These are phyloP conservation scores for Cladobotryum mycophilum DNA, from an alignment of 2,329 filamentous ascomycete genomes.

Conservation along the genomic window DNA sequence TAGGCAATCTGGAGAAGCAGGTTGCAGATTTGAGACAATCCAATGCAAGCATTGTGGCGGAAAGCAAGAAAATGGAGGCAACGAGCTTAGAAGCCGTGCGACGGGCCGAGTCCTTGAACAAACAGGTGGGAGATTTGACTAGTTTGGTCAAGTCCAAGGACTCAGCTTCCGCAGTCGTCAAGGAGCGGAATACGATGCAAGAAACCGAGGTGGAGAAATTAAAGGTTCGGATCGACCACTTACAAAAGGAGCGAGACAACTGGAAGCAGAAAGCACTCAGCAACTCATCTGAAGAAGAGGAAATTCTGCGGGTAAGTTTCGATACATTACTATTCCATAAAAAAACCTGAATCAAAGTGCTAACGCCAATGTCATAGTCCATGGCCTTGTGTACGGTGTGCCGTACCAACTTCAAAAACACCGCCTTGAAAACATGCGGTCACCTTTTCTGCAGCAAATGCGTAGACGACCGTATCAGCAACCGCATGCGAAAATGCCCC, in stretches of 20 bases:
- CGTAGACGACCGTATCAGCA: slow-evolving; percentile 80
- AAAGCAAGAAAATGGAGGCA: slow-evolving; percentile 70
- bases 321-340: background rate
- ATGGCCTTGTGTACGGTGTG: slow-evolving; percentile 77
- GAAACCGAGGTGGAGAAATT: slow-evolving; percentile 76
- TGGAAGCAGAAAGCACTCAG: slow-evolving; percentile 79
- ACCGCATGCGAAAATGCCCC: slow-evolving; percentile 90
- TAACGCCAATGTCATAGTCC: slow-evolving; percentile 26
- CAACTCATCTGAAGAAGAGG: slow-evolving; percentile 75
- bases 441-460: slow-evolving; percentile 91
- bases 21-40: slow-evolving; percentile 74
- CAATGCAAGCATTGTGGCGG: slow-evolving; percentile 61
- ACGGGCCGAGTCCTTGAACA: slow-evolving; percentile 63
- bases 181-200: slow-evolving; percentile 53
- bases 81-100: slow-evolving; percentile 64
- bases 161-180: slow-evolving; percentile 42
- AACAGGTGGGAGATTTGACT: slow-evolving; percentile 71
- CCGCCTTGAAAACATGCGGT: slow-evolving; percentile 85
- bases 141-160: slow-evolving; percentile 72
- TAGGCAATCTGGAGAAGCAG: slow-evolving; percentile 87
- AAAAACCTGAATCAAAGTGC: background rate
- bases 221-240: slow-evolving; percentile 68
- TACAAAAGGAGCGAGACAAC: slow-evolving; percentile 74
- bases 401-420: slow-evolving; percentile 89
- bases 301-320: slow-evolving; percentile 75